Conservation (phyloP, 2,329 filamentous ascomycete genomes). For the Cladophialophora exuberans region DNA sequence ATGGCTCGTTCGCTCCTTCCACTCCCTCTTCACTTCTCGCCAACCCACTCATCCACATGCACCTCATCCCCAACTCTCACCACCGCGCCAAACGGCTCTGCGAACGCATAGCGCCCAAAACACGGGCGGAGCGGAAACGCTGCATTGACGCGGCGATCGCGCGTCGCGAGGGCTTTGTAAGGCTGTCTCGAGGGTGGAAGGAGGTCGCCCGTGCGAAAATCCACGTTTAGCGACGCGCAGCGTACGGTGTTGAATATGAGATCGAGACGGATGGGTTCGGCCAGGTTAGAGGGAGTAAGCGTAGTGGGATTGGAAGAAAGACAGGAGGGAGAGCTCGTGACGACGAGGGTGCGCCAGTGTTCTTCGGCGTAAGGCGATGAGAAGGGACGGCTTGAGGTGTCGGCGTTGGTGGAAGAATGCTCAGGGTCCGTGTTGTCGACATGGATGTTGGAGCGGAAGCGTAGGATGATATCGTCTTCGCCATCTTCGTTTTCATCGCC, state of each 20-base stretch:
- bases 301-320: no score
- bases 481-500: not conserved
- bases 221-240: constrained; percentile 16
- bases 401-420: no score
- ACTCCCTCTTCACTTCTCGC: not conserved
- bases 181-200: constrained; percentile 9
- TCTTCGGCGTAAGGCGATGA: constrained; percentile 1
- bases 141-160: constrained; percentile 15
- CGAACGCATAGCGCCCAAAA: constrained; percentile 22
- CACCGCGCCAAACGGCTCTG: constrained; percentile 3
- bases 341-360: not conserved
- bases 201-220: constrained; percentile 13
- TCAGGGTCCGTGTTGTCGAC: constrained; percentile 1
- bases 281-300: not conserved
- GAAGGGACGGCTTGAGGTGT: not conserved
- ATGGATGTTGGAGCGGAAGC: constrained; percentile 21
- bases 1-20: no score
- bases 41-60: not conserved
- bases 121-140: constrained; percentile 15
- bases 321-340: no score
- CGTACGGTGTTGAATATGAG: constrained; percentile 15
- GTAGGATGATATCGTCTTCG: constrained; percentile 10
- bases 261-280: not conserved
- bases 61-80: constrained; percentile 13
- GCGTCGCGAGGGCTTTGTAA: constrained; percentile 13